Base-by-base conservation (phyloP, 2,329 filamentous ascomycete species). In the Leptosphaerulina australis region DNA sequence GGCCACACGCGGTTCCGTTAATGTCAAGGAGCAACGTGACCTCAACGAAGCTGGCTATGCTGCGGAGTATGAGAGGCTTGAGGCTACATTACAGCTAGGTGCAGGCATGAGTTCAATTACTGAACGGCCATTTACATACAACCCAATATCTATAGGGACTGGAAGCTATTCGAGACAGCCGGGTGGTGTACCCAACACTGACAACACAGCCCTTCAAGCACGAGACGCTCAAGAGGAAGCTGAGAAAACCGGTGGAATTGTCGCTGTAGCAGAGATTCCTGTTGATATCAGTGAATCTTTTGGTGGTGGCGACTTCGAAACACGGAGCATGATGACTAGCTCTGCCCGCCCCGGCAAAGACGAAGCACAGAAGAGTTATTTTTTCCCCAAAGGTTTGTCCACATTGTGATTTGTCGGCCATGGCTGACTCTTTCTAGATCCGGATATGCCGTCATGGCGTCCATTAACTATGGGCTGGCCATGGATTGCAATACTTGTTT, bases 201-300 rank as follows among this genome's bases (percentile, higher is more conserved):
- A 66, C 2, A 22, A 59, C 7, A 51, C 52, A 12, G 56, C 56
- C 4, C 38, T 49, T 2, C 45, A 66, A 20, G 66, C 68, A 5
- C 59, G 70, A 21, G 67, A 73, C 28, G 76, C 74, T 2, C 74
- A 76, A 45, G 66, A 70, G 35, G 69, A 74, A 24, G 77, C 76
- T 2, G 70, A 77, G 25, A 71, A 76, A 55, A 73, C 68, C 4
- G 75, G 75, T 4, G 71, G 67, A 26, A 77, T 79, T 17, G 68
- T 79, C 12, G 75, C 74, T 25, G 66, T 78, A 22, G 49, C 72
- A 46, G 74, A 76, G 28, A 53, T 69, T 17, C 63, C 68, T 5
- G 66, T 78, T 3, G 77, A 79, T 41, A 69, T 79, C 48, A 78
- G 75, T 47, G 71, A 71, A 25, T 56, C 59, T 10, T 62, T 74